Conservation (phyloP, 1,284 basidiomycete species). For the Sanghuangporus weigelae region DNA sequence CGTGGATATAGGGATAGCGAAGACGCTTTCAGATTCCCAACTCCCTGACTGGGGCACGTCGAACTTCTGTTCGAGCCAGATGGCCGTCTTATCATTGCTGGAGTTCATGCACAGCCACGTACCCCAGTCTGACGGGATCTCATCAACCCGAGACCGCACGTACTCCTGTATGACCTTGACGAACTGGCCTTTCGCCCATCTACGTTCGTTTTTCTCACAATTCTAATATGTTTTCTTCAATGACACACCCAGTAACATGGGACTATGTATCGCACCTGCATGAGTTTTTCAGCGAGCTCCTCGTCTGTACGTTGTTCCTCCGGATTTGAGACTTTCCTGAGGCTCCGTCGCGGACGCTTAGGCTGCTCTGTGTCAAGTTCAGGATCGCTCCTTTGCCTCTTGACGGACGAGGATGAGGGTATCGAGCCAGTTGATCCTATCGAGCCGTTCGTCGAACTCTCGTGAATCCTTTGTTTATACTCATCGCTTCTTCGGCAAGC, state of each 20-base stretch:
- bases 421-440: not conserved
- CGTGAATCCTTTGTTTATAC: conserved; percentile 48
- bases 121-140: conserved; percentile 39
- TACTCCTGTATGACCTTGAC: conserved; percentile 43
- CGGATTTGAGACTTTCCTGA: conserved; percentile 43
- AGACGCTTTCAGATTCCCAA: conserved; percentile 54
- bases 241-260: conserved; percentile 16
- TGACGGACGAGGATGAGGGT: conserved; percentile 14
- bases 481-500: conserved; percentile 53
- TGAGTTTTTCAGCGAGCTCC: conserved; percentile 55
- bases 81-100: conserved; percentile 65
- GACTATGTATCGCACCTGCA: conserved; percentile 44
- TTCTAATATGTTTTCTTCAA: conserved; percentile 40
- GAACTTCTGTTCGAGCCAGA: conserved; percentile 73
- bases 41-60: conserved; percentile 54
- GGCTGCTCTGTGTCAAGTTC: conserved; percentile 23
- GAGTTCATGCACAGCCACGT: conserved; percentile 70
- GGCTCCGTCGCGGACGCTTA: conserved; percentile 34
- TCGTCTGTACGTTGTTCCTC: conserved; percentile 53
- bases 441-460: conserved; percentile 16
- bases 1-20: conserved; percentile 44
- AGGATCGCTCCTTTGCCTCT: conserved; percentile 23
- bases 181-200: conserved; percentile 69
- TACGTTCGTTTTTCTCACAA: conserved; percentile 56
- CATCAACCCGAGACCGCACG: conserved; percentile 23